phyloP scores from a whole-genome alignment of 768 basidiomycete genomes.

The Kwoniella europaea region DNA sequence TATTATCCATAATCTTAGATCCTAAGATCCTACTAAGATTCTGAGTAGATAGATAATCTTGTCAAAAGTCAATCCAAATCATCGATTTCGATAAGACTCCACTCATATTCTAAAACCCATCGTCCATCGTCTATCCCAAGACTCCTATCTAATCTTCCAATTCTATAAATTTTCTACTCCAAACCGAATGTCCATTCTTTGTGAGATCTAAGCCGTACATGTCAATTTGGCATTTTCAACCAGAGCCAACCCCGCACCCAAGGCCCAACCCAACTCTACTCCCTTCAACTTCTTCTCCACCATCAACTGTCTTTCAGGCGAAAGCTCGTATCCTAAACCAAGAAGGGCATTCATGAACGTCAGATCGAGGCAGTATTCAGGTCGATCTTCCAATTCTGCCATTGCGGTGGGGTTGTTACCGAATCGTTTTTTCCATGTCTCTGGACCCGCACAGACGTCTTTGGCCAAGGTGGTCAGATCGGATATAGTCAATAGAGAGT shows the following conservation, averaged over 20 bases:
- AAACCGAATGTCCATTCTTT: background rate
- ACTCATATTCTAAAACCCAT: background rate
- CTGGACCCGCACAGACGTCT: conserved; percentile 73
- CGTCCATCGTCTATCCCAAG: background rate
- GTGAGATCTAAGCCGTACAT: conserved; percentile 46
- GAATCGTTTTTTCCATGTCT: conserved; percentile 64
- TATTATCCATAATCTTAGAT: no score
- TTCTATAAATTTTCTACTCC: background rate
- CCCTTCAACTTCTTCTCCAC: conserved; percentile 86
- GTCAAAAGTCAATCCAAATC: no score
- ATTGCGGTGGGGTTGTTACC: conserved; percentile 61
- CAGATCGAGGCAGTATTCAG: conserved; percentile 94
- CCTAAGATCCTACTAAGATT: no score
- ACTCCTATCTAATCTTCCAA: background rate
- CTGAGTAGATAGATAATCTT: no score
- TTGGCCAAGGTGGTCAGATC: conserved; percentile 70
- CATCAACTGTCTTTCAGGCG: conserved; percentile 65
- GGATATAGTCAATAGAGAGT: conserved; percentile 62
- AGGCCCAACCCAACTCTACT: conserved; percentile 92
- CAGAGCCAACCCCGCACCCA: conserved; percentile 68
- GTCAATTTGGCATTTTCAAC: conserved; percentile 56
- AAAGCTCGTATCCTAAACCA: conserved; percentile 87
- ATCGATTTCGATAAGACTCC: no score
- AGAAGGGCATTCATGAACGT: conserved; percentile 92
- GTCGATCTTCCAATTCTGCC: conserved; percentile 76